Evolutionary conservation across 108 stramenopile genomes (phyloP).

Genomic region (Asterionellopsis glacialis): DNA sequence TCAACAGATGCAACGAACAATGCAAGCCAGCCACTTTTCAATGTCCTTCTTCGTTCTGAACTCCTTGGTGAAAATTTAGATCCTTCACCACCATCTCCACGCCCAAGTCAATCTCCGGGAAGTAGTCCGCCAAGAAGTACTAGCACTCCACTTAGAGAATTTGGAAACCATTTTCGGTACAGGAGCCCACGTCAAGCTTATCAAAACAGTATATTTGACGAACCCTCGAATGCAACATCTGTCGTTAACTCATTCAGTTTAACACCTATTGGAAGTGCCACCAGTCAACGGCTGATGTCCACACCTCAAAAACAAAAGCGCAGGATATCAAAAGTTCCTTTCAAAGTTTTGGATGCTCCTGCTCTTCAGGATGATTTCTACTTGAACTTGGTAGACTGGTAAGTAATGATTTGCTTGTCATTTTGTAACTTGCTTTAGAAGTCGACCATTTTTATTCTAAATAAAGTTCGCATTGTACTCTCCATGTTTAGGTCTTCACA

Average conservation of each 20-base stretch:
- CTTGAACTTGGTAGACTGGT: conserved; percentile 97
- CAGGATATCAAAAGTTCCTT: conserved; percentile 89
- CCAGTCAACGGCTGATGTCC: conserved; percentile 60
- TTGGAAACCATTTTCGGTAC: conserved; percentile 56
- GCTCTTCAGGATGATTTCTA: conserved; percentile 98
- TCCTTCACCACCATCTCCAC: conserved; percentile 23
- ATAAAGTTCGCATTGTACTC: too few relatives aligned
- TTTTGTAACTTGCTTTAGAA: too few relatives aligned
- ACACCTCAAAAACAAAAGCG: conserved; percentile 64
- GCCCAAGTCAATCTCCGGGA: conserved; percentile 2
- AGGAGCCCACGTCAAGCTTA: conserved; percentile 58
- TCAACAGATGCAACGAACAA: conserved; percentile 4
- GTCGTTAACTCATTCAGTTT: conserved; percentile 79
- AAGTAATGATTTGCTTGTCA: too few relatives aligned
- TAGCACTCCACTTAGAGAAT: conserved; percentile 44
- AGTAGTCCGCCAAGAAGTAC: background rate
- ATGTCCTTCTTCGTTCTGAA: conserved; percentile 75
- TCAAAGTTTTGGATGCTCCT: conserved; percentile 99
- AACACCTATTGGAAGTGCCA: conserved; percentile 49
- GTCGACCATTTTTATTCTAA: too few relatives aligned
- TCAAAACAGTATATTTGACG: conserved; percentile 38
- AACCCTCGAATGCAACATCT: conserved; percentile 28
- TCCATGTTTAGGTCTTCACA: conserved; percentile 31
- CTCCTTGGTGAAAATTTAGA: conserved; percentile 79
- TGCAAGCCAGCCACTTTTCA: conserved; percentile 51